Evolutionary conservation across 768 basidiomycete species (phyloP), one percentile per base, ranked within the genome.

Genomic region (Boletales sp.): DNA sequence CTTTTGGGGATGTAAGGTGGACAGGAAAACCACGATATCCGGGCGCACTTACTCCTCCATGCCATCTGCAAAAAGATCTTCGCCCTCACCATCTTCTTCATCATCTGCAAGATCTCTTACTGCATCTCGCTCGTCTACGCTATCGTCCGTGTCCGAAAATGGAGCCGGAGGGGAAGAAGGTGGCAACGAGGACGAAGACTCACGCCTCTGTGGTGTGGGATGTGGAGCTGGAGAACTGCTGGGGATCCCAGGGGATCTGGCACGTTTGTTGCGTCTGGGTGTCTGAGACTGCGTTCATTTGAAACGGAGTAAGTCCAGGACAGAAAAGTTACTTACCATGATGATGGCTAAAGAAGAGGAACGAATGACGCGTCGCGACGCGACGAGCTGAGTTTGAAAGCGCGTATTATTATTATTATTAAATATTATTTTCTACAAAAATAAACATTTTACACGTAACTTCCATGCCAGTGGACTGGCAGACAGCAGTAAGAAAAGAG

Each of bases 1-100:
- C 88, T 90, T 58, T 35, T 14, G 13, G 49, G 30, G 21, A 50
- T 39, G 34, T 41, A 44, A 40, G 21, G 39, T 57, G 48, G 57
- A 56, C 44, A 21, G 43, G 41, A 55, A 19, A 46, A 28, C 36
- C 17, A 42, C 35, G 39, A 36, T 30, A 39, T 40, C 12, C 46
- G 35, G 32, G 51, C 33, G 53, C 42, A 67, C 82, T 58, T 63
- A 90, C 94, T 77, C 78, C 67, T 87, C 81, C 51, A 90, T 68
- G 44, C 73, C 75, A n/a, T 93, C 83, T 32, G 78, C 89, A 67
- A 94, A 97, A 38, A 99, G 81, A 71, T 98, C 95, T 67, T 97
- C 95, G 34, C 82, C 92, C 18, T 88, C 90, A n/a, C 79, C 92
- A 11, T 86, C 89, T 6, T 83, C 89, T 28, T 77, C 80, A 4